phyloP scores from a whole-genome alignment of 176 grass and related monocot genomes.

The Neostapfia colusana region DNA sequence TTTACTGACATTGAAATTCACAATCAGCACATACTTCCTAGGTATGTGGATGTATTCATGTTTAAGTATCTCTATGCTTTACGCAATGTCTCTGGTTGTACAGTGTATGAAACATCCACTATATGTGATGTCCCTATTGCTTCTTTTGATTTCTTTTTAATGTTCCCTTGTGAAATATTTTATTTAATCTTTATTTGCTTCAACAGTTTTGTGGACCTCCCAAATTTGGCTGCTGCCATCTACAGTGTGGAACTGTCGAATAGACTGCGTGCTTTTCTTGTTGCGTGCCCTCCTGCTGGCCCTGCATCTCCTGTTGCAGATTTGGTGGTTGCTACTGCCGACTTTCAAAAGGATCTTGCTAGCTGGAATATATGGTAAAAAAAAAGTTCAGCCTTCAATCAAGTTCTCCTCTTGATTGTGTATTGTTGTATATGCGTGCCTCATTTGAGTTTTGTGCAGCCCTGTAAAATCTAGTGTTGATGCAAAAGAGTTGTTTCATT shows the following conservation, averaged over 20 bases:
- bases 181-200: slow-evolving; percentile 21
- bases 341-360: slow-evolving; percentile 92
- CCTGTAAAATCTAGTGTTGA: slow-evolving; percentile 87
- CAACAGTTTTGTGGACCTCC: slow-evolving; percentile 84
- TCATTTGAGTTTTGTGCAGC: slow-evolving; percentile 50
- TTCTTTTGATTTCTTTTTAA: slow-evolving; percentile 1
- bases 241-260: slow-evolving; percentile 82
- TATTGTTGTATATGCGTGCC: neutral
- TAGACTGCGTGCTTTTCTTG: slow-evolving; percentile 82
- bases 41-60: slow-evolving; percentile 42
- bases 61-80: neutral
- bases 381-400: slow-evolving; percentile 2
- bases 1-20: slow-evolving; percentile 99
- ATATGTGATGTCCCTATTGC: neutral
- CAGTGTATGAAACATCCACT: neutral
- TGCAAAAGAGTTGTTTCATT: slow-evolving; percentile 97
- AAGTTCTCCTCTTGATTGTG: neutral
- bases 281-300: slow-evolving; percentile 83
- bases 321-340: slow-evolving; percentile 85
- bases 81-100: neutral
- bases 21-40: slow-evolving; percentile 92
- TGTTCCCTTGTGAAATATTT: slow-evolving; percentile 4
- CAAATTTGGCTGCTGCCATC: slow-evolving; percentile 80
- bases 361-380: slow-evolving; percentile 95
- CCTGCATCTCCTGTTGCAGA: slow-evolving; percentile 85